Percentiles rank a stretch among this genome's conserved stretches.
Evolutionary conservation across 805 yeast genomes (phyloP).

Genomic region (Wickerhamomyces xylosicus): DNA sequence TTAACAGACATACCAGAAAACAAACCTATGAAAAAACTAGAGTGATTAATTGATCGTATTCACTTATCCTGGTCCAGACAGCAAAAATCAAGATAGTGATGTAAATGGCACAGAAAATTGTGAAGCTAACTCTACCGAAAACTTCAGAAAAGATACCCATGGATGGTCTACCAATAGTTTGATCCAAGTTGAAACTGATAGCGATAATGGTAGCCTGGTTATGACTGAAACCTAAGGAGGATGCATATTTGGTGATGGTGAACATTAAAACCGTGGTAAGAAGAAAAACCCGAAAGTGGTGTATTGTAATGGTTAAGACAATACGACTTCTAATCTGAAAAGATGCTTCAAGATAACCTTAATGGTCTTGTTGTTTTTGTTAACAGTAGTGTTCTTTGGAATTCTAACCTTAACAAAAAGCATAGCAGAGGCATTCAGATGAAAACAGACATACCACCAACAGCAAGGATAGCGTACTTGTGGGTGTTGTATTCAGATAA

Average conservation of each 20-base stretch:
- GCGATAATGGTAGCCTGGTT: slow-evolving; percentile 34
- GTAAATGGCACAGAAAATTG: slow-evolving; percentile 25
- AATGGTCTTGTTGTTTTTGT: slow-evolving; percentile 7
- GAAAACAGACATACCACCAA: slow-evolving; percentile 29
- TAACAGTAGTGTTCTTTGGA: slow-evolving; percentile 16
- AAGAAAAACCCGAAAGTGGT: slow-evolving; percentile 27
- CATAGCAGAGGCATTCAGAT: slow-evolving; percentile 29
- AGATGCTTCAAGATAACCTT: slow-evolving; percentile 22
- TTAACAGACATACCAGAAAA: slow-evolving; percentile 36
- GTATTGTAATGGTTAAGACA: slow-evolving; percentile 21
- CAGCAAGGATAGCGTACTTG: slow-evolving; percentile 35
- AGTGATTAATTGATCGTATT: slow-evolving; percentile 29
- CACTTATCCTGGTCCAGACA: slow-evolving; percentile 38
- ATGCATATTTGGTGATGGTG: slow-evolving; percentile 36
- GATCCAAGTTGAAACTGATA: slow-evolving; percentile 35
- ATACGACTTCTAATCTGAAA: slow-evolving; percentile 23
- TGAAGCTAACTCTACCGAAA: slow-evolving; percentile 35
- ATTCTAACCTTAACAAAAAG: slow-evolving; percentile 36
- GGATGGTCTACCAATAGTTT: slow-evolving; percentile 37
- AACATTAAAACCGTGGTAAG: slow-evolving; percentile 30
- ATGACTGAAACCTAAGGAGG: slow-evolving; percentile 33
- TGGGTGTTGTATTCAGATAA: slow-evolving; percentile 31
- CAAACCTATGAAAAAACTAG: slow-evolving; percentile 33
- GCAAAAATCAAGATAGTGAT: slow-evolving; percentile 29
- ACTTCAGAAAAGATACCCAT: slow-evolving; percentile 36